These are phyloP conservation scores for Vanderwaltozyma polyspora DNA, from an alignment of 805 yeast genomes.

Conservation along the genomic window DNA sequence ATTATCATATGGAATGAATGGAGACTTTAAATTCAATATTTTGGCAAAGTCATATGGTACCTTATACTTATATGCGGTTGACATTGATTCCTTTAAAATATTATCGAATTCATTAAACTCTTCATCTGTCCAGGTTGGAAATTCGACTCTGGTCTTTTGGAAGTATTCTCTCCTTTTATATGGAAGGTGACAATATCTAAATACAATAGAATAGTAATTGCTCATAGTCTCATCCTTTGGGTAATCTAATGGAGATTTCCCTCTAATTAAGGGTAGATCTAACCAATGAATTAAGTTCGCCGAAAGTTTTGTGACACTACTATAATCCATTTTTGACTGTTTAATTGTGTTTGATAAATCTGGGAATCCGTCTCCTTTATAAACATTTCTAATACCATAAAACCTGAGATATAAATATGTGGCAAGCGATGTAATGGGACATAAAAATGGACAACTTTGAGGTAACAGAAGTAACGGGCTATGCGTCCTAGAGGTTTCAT, in stretches of 20 bases:
- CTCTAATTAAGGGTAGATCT: conserved; percentile 20
- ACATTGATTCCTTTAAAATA: not conserved
- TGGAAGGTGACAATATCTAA: conserved; percentile 23
- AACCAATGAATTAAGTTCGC: conserved; percentile 5
- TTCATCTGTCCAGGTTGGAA: conserved; percentile 10
- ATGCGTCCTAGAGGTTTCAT: conserved; percentile 4
- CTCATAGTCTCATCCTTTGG: conserved; percentile 23
- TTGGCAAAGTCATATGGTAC: conserved; percentile 18
- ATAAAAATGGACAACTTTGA: conserved; percentile 18
- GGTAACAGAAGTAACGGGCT: conserved; percentile 13
- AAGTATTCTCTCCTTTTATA: conserved; percentile 22
- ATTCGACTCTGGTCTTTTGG: conserved; percentile 7
- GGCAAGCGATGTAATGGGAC: conserved; percentile 23
- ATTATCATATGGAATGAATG: conserved; percentile 4
- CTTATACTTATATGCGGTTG: conserved; percentile 11
- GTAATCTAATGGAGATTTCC: conserved; percentile 18
- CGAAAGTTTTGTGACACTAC: not conserved
- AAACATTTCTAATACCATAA: conserved; percentile 17
- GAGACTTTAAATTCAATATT: conserved; percentile 14
- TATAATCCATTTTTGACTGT: conserved; percentile 1
- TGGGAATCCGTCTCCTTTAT: conserved; percentile 25
- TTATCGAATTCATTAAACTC: conserved; percentile 4
- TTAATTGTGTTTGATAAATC: conserved; percentile 7
- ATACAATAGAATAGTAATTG: conserved; percentile 18
- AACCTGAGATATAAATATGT: conserved; percentile 21